These are phyloP conservation scores for Irpex lacteus DNA, from an alignment of 1,284 basidiomycete species.

Conservation along the genomic window DNA sequence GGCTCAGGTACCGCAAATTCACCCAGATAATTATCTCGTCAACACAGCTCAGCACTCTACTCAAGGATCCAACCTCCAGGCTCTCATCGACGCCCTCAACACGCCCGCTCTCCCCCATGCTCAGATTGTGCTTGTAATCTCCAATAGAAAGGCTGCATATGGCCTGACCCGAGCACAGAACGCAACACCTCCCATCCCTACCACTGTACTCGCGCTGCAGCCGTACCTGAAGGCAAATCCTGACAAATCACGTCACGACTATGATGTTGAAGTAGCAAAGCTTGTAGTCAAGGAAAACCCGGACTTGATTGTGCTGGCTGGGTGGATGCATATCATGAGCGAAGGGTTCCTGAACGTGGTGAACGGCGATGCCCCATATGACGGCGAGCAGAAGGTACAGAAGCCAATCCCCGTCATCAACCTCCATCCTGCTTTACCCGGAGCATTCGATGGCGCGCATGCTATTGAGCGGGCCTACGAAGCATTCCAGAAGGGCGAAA, in stretches of 20 bases:
- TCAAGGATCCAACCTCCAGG: slow-evolving; percentile 92
- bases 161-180: slow-evolving; percentile 80
- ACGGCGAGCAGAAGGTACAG: slow-evolving; percentile 27
- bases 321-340: slow-evolving; percentile 95
- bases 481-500: slow-evolving; percentile 82
- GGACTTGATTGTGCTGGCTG: slow-evolving; percentile 90
- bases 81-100: slow-evolving; percentile 85
- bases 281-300: slow-evolving; percentile 67
- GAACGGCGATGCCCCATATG: slow-evolving; percentile 34
- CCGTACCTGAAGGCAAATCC: slow-evolving; percentile 79
- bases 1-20: slow-evolving; percentile 69
- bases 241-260: slow-evolving; percentile 77
- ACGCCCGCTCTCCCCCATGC: slow-evolving; percentile 66
- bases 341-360: slow-evolving; percentile 54
- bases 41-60: slow-evolving; percentile 18
- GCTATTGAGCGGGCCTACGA: slow-evolving; percentile 90
- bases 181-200: slow-evolving; percentile 76
- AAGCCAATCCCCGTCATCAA: slow-evolving; percentile 88
- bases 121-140: slow-evolving; percentile 81
- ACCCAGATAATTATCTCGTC: not conserved
- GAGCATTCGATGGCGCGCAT: slow-evolving; percentile 90
- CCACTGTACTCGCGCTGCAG: slow-evolving; percentile 82
- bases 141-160: slow-evolving; percentile 90
- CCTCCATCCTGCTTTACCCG: slow-evolving; percentile 93
- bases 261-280: slow-evolving; percentile 82